These are phyloP conservation scores for Annona cherimola DNA, from an alignment of 164 flowering plant genomes.

Conservation along the genomic window DNA sequence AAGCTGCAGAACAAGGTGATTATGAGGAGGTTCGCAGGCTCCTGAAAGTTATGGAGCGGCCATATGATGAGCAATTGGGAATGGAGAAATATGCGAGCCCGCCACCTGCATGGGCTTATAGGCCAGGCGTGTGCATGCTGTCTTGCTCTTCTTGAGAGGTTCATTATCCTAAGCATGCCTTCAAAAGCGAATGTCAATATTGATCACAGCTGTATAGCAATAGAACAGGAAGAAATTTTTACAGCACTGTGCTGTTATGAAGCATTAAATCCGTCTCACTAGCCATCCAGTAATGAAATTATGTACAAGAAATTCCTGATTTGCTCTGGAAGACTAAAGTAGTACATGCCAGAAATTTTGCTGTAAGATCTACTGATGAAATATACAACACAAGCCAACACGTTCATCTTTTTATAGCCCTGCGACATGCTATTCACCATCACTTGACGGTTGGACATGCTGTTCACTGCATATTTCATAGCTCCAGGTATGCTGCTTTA, in stretches of 20 bases:
- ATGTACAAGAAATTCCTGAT: neutral
- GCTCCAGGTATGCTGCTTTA: too few species aligned
- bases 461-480: too few species aligned
- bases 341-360: neutral
- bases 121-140: conserved; percentile 98
- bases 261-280: neutral
- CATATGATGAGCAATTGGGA: conserved; percentile 91
- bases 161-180: neutral
- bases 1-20: conserved; percentile 87
- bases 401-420: too few species aligned
- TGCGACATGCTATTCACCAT: too few species aligned
- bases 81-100: conserved; percentile 96
- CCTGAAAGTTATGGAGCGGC: conserved; percentile 76
- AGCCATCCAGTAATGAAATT: neutral
- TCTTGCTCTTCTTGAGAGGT: conserved; percentile 92
- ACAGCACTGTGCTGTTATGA: neutral
- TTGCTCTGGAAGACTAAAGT: neutral
- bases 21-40: conserved; percentile 68
- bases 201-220: neutral
- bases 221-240: neutral
- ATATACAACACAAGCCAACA: neutral
- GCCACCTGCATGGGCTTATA: conserved; percentile 99
- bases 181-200: conserved; percentile 8
- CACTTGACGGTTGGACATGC: too few species aligned
- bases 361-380: neutral